phyloP scores from a whole-genome alignment of 345 rosid genomes.

The Luvunga scandens region DNA sequence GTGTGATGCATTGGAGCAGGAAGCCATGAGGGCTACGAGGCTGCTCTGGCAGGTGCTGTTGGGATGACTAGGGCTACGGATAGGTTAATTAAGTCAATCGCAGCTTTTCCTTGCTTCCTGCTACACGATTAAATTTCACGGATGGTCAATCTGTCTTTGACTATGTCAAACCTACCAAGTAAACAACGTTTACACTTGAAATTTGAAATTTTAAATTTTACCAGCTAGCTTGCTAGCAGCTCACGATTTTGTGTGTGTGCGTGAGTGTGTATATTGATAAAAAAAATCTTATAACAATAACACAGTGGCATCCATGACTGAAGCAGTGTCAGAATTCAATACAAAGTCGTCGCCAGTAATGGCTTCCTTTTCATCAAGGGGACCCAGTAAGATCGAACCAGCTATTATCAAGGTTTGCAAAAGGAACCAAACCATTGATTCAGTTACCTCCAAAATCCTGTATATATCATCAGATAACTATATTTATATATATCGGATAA shows the following conservation, averaged over 20 bases:
- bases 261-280: too few species aligned
- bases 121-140: constrained; percentile 34
- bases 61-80: constrained; percentile 49
- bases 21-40: constrained; percentile 33
- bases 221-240: background rate
- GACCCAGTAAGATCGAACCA: constrained; percentile 32
- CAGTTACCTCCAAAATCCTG: too few species aligned
- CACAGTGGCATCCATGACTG: constrained; percentile 27
- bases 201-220: background rate
- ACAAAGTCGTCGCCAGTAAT: constrained; percentile 24
- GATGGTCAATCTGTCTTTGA: constrained; percentile 36
- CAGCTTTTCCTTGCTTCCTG: constrained; percentile 47
- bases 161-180: constrained; percentile 49
- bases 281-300: constrained; percentile 25
- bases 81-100: constrained; percentile 24
- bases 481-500: too few species aligned
- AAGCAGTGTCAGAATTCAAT: constrained; percentile 6
- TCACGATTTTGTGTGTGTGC: too few species aligned
- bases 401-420: constrained; percentile 35
- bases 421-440: background rate
- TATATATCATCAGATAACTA: too few species aligned
- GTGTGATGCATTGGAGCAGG: constrained; percentile 37
- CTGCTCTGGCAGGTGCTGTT: constrained; percentile 42
- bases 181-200: background rate
- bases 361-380: constrained; percentile 39